Evolutionary conservation across 2,329 filamentous ascomycete genomes (phyloP), one percentile per base, ranked within the genome.

Genomic region (Colletotrichum theobromicola): DNA sequence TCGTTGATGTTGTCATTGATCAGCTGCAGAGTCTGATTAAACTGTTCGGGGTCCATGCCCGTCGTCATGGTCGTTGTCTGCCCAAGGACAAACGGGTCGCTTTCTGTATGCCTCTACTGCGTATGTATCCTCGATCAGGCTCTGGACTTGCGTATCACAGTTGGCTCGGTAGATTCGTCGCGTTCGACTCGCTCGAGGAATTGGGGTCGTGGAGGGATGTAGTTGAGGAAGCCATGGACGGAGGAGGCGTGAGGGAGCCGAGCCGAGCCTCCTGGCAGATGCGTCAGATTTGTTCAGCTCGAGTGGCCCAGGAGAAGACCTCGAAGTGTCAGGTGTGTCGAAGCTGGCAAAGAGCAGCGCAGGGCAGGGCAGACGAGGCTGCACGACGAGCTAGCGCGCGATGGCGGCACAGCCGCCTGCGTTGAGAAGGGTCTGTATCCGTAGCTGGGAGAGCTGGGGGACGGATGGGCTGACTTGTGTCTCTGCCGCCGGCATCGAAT

Each of bases 1-100:
- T 71, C 67, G 34, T 75, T 71, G 63, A 67, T 53, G 30, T 72
- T 76, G 9, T 73, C 21, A 12, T 72, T 75, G 53, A 75, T 72
- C 10, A n/a, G 28, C 16, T 67, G 15, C 24, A 75, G 64, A 7
- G 65, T 62, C 15, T 42, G 18, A 24, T 64, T 55, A 50, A 75
- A 73, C 24, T 72, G 63, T 18, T n/a, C 70, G 18, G 42, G 35
- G 35, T 50, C 26, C 73, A 74, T 75, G 58, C 35, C 68, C 37
- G 68, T 62, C 68, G 53, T 30, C 68, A 71, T 75, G 16, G 8
- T 60, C 35, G 21, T 7, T 16, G 37, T 34, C 28, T 8, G 26
- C 24, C 53, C 15, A 7, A 42, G 21, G 26, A 24, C 10, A n/a
- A 24, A 34, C 18, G 24, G 7, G 42, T 8, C 21, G 9, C 8